These are phyloP conservation scores for Boechera divaricarpa DNA, from an alignment of 345 rosid species.

Conservation along the genomic window DNA sequence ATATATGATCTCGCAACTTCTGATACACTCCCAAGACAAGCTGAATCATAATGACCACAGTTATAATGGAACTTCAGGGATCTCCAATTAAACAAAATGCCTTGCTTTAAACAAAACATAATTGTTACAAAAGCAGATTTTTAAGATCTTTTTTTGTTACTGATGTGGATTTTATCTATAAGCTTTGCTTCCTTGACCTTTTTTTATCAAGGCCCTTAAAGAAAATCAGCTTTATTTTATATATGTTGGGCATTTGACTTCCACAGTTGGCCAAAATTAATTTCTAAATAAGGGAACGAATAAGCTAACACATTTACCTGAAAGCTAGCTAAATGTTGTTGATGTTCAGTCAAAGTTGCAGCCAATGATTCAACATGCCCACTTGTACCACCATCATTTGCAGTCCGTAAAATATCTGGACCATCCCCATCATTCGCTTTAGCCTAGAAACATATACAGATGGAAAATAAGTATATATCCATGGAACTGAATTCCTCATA, in stretches of 20 bases:
- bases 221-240: slow-evolving; percentile 16
- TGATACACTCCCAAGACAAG: slow-evolving; percentile 3
- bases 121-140: slow-evolving; percentile 11
- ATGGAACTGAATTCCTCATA: slow-evolving; percentile 15
- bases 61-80: slow-evolving; percentile 8
- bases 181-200: slow-evolving; percentile 2
- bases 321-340: slow-evolving; percentile 97
- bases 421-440: slow-evolving; percentile 99
- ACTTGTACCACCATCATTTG: slow-evolving; percentile 75
- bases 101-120: neutral
- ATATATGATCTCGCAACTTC: neutral
- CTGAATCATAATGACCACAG: slow-evolving; percentile 1
- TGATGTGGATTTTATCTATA: neutral
- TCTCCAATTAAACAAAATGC: slow-evolving; percentile 1
- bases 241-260: slow-evolving; percentile 22
- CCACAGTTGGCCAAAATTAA: slow-evolving; percentile 23
- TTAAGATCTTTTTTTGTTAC: neutral
- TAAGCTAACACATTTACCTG: slow-evolving; percentile 60
- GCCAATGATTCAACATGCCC: slow-evolving; percentile 95
- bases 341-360: slow-evolving; percentile 91
- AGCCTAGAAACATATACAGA: slow-evolving; percentile 58
- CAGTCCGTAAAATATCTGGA: slow-evolving; percentile 87
- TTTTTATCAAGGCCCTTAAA: neutral
- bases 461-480: slow-evolving; percentile 8
- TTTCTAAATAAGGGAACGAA: slow-evolving; percentile 11